Evolutionary conservation across 257 asterid species (phyloP).

Genomic region (Capsicum chinense): DNA sequence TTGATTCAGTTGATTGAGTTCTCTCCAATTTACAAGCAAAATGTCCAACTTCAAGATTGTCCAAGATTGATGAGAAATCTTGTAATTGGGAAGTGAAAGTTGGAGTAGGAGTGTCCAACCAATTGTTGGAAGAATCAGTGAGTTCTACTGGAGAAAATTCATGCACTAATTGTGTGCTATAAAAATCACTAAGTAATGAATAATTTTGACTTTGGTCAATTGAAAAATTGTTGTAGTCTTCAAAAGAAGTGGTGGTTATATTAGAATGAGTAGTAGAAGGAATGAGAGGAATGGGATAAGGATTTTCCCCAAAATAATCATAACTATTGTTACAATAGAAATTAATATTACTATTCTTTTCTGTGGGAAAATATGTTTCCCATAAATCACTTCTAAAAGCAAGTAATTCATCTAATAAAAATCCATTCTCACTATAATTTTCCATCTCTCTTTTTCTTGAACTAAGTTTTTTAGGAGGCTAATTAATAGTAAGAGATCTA

Average conservation of each 20-base stretch:
- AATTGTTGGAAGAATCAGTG: slow-evolving; percentile 39
- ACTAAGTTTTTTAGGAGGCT: not conserved
- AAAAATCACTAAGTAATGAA: slow-evolving; percentile 4
- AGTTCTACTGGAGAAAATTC: slow-evolving; percentile 45
- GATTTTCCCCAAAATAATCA: slow-evolving; percentile 10
- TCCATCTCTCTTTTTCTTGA: slow-evolving; percentile 48
- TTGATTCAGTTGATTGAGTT: slow-evolving; percentile 25
- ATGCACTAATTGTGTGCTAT: slow-evolving; percentile 39
- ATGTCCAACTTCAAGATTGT: slow-evolving; percentile 31
- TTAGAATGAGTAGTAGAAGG: not conserved
- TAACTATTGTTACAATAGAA: slow-evolving; percentile 20
- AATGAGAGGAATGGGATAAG: not conserved
- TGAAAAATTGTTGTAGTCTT: slow-evolving; percentile 28
- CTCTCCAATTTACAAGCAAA: slow-evolving; percentile 40
- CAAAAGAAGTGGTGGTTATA: slow-evolving; percentile 18
- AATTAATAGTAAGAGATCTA: not conserved
- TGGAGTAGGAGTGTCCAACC: slow-evolving; percentile 24
- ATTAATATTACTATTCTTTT: slow-evolving; percentile 26
- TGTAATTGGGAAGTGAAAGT: slow-evolving; percentile 33
- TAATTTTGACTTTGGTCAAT: slow-evolving; percentile 32
- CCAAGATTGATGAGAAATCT: slow-evolving; percentile 18
- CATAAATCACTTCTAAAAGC: slow-evolving; percentile 44
- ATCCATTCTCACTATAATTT: slow-evolving; percentile 40
- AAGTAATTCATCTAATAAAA: slow-evolving; percentile 56
- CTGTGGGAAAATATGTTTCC: slow-evolving; percentile 29